A percentile compares a stretch with the other conserved stretches of the same genome.
These are phyloP conservation scores for Bolboschoenoplectus hybrid DNA, from an alignment of 202 grass and related monocot species.

Conservation along the genomic window DNA sequence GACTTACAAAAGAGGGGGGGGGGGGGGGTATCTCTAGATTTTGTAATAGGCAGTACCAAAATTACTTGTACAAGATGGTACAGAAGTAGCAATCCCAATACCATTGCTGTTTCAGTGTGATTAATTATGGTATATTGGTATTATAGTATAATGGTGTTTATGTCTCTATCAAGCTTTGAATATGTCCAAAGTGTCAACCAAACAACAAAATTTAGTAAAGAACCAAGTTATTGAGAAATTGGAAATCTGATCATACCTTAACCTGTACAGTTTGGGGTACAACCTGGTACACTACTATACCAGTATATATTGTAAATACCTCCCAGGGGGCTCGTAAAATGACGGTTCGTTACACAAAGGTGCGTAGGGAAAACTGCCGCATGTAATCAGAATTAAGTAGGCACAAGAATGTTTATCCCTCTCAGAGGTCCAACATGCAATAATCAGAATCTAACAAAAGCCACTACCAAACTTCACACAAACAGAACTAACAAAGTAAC, in stretches of 20 bases:
- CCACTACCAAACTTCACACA: conserved; percentile 18
- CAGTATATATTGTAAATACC: not conserved
- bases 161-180: not conserved
- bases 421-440: conserved; percentile 17
- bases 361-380: not conserved
- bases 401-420: conserved; percentile 9
- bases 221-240: not conserved
- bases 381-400: not conserved
- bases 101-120: not conserved
- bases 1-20: not conserved
- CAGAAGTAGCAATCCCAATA: not conserved
- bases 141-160: not conserved
- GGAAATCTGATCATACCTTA: not conserved
- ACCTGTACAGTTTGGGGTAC: not conserved
- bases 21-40: not conserved
- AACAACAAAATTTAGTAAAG: not conserved
- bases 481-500: not conserved
- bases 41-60: not conserved
- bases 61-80: not conserved
- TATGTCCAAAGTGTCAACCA: not conserved
- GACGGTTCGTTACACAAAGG: not conserved
- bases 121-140: too few relatives aligned
- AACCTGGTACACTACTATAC: not conserved
- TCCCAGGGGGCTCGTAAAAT: not conserved
- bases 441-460: conserved; percentile 35